A percentile compares a stretch with the other conserved stretches of the same genome.
phyloP scores from a whole-genome alignment of 805 yeast genomes.

The Ogataea trehalophila region DNA sequence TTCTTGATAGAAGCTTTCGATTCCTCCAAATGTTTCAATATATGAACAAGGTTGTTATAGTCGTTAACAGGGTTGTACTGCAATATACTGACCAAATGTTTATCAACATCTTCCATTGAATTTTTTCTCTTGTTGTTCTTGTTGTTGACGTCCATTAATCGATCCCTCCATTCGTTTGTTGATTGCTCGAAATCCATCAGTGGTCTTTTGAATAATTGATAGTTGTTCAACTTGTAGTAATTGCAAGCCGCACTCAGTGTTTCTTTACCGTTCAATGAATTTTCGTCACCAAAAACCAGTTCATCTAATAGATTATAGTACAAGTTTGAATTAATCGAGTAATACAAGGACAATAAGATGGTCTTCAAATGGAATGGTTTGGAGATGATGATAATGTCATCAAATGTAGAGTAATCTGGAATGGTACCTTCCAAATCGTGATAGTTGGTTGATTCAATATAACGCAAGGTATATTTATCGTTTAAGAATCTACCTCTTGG shows the following conservation, averaged over 20 bases:
- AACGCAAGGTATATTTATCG: slow-evolving; percentile 3
- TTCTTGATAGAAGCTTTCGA: background rate
- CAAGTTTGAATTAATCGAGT: slow-evolving; percentile 50
- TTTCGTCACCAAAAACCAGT: slow-evolving; percentile 33
- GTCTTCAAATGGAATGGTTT: slow-evolving; percentile 51
- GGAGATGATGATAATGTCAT: slow-evolving; percentile 55
- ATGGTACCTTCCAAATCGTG: slow-evolving; percentile 59
- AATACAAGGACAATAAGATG: slow-evolving; percentile 53
- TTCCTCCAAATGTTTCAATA: background rate
- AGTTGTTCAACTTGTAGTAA: slow-evolving; percentile 36
- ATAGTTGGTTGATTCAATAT: slow-evolving; percentile 31
- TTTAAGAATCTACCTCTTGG: slow-evolving; percentile 6
- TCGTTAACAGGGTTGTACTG: slow-evolving; percentile 15
- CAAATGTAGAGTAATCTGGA: slow-evolving; percentile 58
- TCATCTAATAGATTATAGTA: slow-evolving; percentile 53
- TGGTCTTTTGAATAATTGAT: slow-evolving; percentile 37
- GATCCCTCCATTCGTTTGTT: background rate
- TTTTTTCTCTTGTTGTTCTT: background rate
- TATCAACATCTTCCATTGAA: background rate
- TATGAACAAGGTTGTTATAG: slow-evolving; percentile 1
- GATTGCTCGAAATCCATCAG: slow-evolving; percentile 2
- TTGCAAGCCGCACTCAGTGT: slow-evolving; percentile 61
- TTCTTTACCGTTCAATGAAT: slow-evolving; percentile 61
- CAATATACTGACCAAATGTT: slow-evolving; percentile 1
- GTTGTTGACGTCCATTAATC: background rate